These are phyloP conservation scores for Yarrowia sp. DNA, from an alignment of 805 yeast species.

Conservation along the genomic window DNA sequence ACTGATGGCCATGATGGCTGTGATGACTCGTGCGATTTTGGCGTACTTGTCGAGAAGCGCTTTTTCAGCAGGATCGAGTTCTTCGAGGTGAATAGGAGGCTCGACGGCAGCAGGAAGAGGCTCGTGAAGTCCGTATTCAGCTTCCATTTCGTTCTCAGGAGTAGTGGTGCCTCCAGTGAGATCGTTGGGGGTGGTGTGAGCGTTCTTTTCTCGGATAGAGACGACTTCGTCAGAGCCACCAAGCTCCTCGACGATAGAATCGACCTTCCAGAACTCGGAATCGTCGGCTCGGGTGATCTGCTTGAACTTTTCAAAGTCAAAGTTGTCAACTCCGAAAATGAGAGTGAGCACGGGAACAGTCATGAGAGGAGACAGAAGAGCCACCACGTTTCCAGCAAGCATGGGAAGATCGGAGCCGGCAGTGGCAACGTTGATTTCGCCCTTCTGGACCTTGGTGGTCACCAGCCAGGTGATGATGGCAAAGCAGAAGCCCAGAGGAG, in stretches of 20 bases:
- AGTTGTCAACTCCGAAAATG: constrained; percentile 64
- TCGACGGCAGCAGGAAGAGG: constrained; percentile 27
- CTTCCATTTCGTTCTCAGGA: constrained; percentile 33
- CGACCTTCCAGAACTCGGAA: constrained; percentile 22
- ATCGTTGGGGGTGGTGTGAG: background rate
- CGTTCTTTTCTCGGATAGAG: background rate
- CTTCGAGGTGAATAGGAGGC: constrained; percentile 38
- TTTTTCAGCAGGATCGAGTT: constrained; percentile 47
- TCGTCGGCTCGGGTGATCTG: constrained; percentile 42
- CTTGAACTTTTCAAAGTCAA: constrained; percentile 66
- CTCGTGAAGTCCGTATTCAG: constrained; percentile 33
- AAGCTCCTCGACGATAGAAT: background rate
- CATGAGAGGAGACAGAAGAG: constrained; percentile 67
- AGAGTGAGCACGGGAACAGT: constrained; percentile 64
- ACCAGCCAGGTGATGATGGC: constrained; percentile 69
- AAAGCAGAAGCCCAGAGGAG: constrained; percentile 69
- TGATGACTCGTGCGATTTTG: constrained; percentile 57
- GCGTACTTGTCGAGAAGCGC: constrained; percentile 53
- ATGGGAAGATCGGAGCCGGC: constrained; percentile 86
- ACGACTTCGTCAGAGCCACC: background rate
- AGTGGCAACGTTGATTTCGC: constrained; percentile 55
- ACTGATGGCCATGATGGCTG: constrained; percentile 58
- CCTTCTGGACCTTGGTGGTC: constrained; percentile 39
- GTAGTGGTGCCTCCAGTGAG: constrained; percentile 6
- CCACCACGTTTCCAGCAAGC: constrained; percentile 85